Evolutionary conservation across 2,329 filamentous ascomycete genomes (phyloP), one percentile per base, ranked within the genome.

Genomic region (Monosporascus sp.): DNA sequence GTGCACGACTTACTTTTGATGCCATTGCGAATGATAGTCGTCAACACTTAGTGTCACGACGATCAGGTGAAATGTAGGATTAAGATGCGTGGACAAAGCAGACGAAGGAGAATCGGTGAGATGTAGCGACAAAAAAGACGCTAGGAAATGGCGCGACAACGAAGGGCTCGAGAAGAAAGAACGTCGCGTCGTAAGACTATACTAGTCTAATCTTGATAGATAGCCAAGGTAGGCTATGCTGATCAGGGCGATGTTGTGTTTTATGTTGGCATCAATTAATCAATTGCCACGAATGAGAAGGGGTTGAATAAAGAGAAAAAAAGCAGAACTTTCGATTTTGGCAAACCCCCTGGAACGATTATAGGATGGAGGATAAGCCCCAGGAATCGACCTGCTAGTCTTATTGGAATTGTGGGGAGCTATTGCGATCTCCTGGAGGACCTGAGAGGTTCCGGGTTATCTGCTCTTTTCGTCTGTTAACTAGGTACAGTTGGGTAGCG

Each of bases 1-100:
- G 38, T 49, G 51, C 47, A 34, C 31, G 52, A 65, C 65, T 53
- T 65, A 72, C 70, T 65, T 72, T 73, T 53, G 69, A 72, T 52
- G 70, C 70, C 70, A 73, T 73, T 68, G 50, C 20, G 37, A 50
- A 54, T 49, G 49, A 58, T 53, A 48, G 54, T 57, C 47, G 59
- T 56, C 48, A 56, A 54, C 55, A 52, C 53, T 55, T 55, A 61
- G 31, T 48, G 51, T 54, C 54, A 46, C 42, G 45, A 51, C 34
- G 53, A 53, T 47, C 57, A 51, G 51, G 52, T 45, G 39, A 18
- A 6, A 14, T 5, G 18, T 42, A 39, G 18, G 39, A 22, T 24
- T 18, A 14, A 42, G 11, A 42, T 20, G 11, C 2, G n/a, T 5
- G 17, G 38, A 39, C 17, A 39, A 48, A 53, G 58, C 38, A 53